Base-by-base conservation (phyloP, 1,139 yeast genomes). In the Hemisphaericaspora subhashii region DNA sequence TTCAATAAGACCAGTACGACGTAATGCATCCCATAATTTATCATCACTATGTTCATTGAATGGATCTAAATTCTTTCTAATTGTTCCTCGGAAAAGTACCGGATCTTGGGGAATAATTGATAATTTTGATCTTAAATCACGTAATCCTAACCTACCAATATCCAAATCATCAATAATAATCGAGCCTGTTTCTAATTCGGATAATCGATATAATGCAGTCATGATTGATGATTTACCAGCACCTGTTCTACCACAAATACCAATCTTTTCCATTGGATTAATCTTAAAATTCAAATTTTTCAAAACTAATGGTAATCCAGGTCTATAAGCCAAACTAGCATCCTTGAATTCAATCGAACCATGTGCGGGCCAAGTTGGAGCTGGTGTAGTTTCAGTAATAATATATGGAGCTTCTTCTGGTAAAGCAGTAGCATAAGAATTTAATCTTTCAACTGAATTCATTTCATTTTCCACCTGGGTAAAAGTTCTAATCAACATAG, bases 51-150 rank as follows among this genome's bases (percentile, higher is more conserved):
- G 55, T 43, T 63, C 57, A 24, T 54, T 55, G 41, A 66, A 66
- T 37, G 95, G 90, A 63, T 89, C 97, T 55, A 89, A 68, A 54
- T 89, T 89, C 30, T 83, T 74, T 51, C 89, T 75, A 41, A 89
- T 73, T 0, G 94, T 83, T 39, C 96, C 96, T 10, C 85, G 73
- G 62, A 89, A 89, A 53, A 89, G 66, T 0, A 95, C 88, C 15
- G 97, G 96, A 58, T 89, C 97, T 64, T 89, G 97, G 11, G 97
- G 97, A 58, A 89, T 89, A 51, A 89, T 89, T 1, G 96, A 65
- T 80, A 51, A 86, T 68, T 86, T 57, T 72, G 83, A 67, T 47
- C 98, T 82, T 50, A 92, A 72, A 46, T 81, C 83, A 40, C 73
- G 75, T 48, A 92, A 74, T 5, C 96, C 97, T 51, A 92, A 76